Percentiles rank a stretch among this genome's conserved stretches.
These are phyloP conservation scores for Crithidia bombi DNA, from an alignment of 208 protist genomes.

Conservation along the genomic window DNA sequence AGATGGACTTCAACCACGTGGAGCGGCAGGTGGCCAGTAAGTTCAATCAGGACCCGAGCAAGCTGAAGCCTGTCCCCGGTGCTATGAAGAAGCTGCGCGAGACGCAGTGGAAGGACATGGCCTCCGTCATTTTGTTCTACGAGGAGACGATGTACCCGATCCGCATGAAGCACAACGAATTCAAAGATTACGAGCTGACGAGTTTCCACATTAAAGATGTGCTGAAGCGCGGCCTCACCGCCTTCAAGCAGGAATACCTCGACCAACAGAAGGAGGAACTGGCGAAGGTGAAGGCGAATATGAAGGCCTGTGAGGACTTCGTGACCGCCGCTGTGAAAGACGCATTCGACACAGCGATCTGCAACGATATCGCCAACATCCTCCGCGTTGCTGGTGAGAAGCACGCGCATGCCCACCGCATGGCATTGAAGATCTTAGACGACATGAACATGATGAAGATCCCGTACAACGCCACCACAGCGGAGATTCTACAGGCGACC, in stretches of 20 bases:
- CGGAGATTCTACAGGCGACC: constrained; percentile 68
- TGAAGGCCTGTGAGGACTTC: constrained; percentile 74
- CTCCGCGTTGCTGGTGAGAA: constrained; percentile 84
- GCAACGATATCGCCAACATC: constrained; percentile 90
- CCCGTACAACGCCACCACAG: constrained; percentile 71
- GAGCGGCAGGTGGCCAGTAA: constrained; percentile 54
- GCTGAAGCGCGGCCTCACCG: constrained; percentile 84
- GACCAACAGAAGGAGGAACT: constrained; percentile 81
- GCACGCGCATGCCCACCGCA: constrained; percentile 68
- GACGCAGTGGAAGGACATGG: constrained; percentile 66
- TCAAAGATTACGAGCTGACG: constrained; percentile 66
- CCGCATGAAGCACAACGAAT: constrained; percentile 57
- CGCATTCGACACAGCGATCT: constrained; percentile 74
- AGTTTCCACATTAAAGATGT: constrained; percentile 90
- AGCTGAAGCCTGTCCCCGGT: constrained; percentile 45
- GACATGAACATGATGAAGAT: constrained; percentile 90
- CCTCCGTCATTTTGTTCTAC: constrained; percentile 69
- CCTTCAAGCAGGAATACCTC: constrained; percentile 90
- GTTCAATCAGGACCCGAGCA: constrained; percentile 34
- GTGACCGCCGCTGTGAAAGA: constrained; percentile 55
- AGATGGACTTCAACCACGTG: constrained; percentile 64
- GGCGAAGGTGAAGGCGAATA: constrained; percentile 60
- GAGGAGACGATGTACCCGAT: constrained; percentile 86
- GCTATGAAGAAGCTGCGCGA: constrained; percentile 74
- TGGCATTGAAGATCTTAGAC: constrained; percentile 78